Conservation (phyloP, 2,329 filamentous ascomycete species). For the Ophiostoma piceae region DNA sequence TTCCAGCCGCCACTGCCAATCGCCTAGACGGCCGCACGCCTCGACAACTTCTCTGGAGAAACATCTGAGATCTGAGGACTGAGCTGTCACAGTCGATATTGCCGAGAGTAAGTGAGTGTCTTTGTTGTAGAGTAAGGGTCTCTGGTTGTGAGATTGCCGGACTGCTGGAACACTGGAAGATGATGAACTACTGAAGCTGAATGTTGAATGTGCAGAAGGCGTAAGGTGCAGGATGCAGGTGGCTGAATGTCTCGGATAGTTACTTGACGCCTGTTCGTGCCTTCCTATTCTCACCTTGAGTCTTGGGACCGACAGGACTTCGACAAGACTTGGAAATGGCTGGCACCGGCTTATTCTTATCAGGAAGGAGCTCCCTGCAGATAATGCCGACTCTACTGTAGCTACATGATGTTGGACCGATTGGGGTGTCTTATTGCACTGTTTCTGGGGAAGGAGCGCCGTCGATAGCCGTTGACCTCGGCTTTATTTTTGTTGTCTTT, state of each 20-base stretch:
- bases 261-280: background rate
- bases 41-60: slow-evolving; percentile 49
- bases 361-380: slow-evolving; percentile 17
- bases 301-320: background rate
- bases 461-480: slow-evolving; percentile 23
- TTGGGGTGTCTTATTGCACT: background rate
- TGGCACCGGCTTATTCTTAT: slow-evolving; percentile 25
- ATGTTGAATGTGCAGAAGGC: background rate
- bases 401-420: background rate
- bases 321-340: slow-evolving; percentile 14
- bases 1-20: slow-evolving; percentile 10
- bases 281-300: background rate
- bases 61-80: slow-evolving; percentile 40
- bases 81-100: background rate
- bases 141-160: background rate
- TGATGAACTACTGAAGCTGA: too few species aligned
- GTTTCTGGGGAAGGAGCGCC: slow-evolving; percentile 18
- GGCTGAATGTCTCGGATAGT: slow-evolving; percentile 8
- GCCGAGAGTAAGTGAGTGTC: background rate
- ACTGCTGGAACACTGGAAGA: background rate
- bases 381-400: background rate
- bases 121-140: background rate
- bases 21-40: slow-evolving; percentile 38
- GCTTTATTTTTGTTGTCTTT: slow-evolving; percentile 2
- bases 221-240: background rate